Percentiles rank a stretch among this genome's conserved stretches.
Conservation (phyloP, 2,329 filamentous ascomycete species). For the Neurospora sp. region DNA sequence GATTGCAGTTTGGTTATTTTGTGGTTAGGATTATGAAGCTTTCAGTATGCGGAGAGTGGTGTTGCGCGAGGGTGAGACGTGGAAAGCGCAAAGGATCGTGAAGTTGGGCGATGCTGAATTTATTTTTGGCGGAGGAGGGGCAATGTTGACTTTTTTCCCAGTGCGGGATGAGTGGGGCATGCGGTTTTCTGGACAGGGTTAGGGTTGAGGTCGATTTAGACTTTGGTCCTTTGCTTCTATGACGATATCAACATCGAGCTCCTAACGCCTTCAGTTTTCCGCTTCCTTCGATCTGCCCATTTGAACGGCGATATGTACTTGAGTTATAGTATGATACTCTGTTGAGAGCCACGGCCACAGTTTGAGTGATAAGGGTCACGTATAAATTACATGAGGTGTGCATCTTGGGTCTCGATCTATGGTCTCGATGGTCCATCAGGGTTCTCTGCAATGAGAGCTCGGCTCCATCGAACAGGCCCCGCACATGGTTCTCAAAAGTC, state of each 20-base stretch:
- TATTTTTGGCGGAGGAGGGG: neutral
- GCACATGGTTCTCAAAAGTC: neutral
- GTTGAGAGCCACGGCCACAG: neutral
- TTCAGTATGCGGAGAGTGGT: neutral
- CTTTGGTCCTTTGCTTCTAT: neutral
- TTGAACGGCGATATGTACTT: neutral
- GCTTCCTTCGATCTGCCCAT: neutral
- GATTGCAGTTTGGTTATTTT: slow-evolving; percentile 3
- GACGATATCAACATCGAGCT: neutral
- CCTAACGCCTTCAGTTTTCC: neutral
- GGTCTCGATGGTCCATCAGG: neutral
- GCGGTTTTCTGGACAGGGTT: neutral
- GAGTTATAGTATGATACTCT: neutral
- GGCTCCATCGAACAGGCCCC: neutral
- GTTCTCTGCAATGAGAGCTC: neutral
- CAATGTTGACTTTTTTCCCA: neutral
- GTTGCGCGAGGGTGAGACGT: neutral
- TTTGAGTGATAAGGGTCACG: neutral
- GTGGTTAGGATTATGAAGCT: neutral
- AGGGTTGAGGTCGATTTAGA: neutral
- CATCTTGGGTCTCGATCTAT: neutral
- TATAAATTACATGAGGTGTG: neutral
- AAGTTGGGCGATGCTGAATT: slow-evolving; percentile 8
- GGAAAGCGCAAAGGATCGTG: neutral
- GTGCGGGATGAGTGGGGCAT: neutral